Percentiles rank a stretch among this genome's conserved stretches.
Evolutionary conservation across 2,329 filamentous ascomycete species (phyloP).

Genomic region (Trichophyton simii): DNA sequence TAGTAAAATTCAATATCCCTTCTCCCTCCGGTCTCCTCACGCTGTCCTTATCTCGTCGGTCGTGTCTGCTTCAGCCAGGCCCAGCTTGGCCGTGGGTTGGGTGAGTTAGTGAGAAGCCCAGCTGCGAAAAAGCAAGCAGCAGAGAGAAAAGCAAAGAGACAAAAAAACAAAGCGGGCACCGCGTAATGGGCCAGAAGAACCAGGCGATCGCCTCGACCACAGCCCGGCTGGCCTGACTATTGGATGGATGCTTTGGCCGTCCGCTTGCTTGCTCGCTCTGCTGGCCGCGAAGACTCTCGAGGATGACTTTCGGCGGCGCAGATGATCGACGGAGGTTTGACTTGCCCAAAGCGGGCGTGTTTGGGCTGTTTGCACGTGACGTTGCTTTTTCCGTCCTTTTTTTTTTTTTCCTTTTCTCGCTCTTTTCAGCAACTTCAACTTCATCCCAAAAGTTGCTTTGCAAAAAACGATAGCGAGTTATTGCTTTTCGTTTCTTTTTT

Average conservation of each 20-base stretch:
- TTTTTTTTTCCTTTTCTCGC: background rate
- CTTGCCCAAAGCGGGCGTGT: conserved; percentile 4
- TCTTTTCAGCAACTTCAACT: background rate
- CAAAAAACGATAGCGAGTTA: background rate
- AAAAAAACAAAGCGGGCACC: background rate
- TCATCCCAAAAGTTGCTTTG: background rate
- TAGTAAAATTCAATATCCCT: background rate
- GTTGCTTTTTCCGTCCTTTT: background rate
- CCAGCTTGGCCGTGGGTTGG: background rate
- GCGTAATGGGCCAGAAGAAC: conserved; percentile 3
- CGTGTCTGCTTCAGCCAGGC: background rate
- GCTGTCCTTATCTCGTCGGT: no score
- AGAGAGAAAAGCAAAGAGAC: background rate
- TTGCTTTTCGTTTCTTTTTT: conserved; percentile 3
- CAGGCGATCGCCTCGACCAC: conserved; percentile 10
- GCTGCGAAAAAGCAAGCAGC: no score
- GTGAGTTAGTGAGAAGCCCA: no score
- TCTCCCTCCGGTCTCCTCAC: no score
- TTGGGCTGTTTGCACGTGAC: conserved; percentile 7
- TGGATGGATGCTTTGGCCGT: conserved; percentile 2
- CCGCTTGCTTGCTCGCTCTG: conserved; percentile 5
- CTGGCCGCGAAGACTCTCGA: background rate
- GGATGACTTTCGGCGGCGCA: background rate
- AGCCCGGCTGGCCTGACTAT: conserved; percentile 3
- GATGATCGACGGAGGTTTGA: background rate